Base-by-base conservation (phyloP, 2,329 filamentous ascomycete genomes). In the Parafenestella ontariensis region DNA sequence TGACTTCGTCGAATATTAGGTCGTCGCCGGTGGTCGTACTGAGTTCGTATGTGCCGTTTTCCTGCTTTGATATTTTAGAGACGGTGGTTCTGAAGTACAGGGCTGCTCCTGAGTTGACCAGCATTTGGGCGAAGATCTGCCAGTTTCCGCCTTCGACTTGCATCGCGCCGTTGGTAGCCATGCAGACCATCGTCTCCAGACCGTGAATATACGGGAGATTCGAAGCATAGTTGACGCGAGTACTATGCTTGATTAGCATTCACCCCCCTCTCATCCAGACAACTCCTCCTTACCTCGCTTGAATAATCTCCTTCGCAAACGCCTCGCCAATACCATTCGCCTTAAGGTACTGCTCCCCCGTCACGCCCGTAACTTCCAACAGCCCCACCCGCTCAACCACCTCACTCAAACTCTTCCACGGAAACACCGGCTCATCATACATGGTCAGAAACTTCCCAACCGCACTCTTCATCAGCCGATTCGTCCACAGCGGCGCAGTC, bases 181-280 rank as follows among this genome's bases (percentile, higher is more conserved):
- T 91, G 39, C 92, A 94, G 2, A 96, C 89, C 89, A 97, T 92
- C 1, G 93, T 87, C 68, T 96, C 92, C 1, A 99, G 78, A 0
- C 92, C 95, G 68, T 98, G 93, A 43, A 98, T 95, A 31, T 87
- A 80, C n/a, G 81, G 85, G 11, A 98, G 76, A 64, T 98, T 97
- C 44, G 93, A 91, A 0, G 90, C 95, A 76, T 97, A 99, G 75
- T 98, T 98, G 59, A 97, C 94, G 18, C 95, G 85, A 0, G 95
- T 97, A 52, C 88, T 90, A 1, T 21, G 11, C 29, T 44, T 13
- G 3, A 31, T 63, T 29, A 57, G 52, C 28, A 51, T 33, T 1
- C 15, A 1, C 15, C 10, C 34, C 24, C 6, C 10, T 36, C n/a
- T n/a, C n/a, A 20, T 24, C 31, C 40, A 3, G 28, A n/a, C 50